Conservation (phyloP, 768 basidiomycete species). For the Mycena galopus region DNA sequence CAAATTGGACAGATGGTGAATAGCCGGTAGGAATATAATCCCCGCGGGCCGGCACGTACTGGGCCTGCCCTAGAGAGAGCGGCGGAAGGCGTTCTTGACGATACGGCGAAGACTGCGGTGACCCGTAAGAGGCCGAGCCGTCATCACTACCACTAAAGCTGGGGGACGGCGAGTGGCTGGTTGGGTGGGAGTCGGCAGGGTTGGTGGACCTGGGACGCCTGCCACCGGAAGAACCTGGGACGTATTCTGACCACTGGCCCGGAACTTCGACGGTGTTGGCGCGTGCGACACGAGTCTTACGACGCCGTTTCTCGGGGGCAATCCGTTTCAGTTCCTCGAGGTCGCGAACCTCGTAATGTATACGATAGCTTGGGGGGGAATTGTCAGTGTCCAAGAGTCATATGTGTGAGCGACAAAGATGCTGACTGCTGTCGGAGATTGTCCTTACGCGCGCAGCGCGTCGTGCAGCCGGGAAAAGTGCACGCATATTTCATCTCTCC, state of each 20-base stretch:
- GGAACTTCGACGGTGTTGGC: not conserved
- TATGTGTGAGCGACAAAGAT: no score
- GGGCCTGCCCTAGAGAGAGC: not conserved
- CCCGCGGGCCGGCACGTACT: not conserved
- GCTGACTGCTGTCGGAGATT: not conserved
- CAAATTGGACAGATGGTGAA: not conserved
- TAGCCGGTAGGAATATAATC: not conserved
- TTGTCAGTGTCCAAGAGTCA: not conserved
- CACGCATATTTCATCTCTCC: not conserved
- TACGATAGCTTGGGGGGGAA: not conserved
- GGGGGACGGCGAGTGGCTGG: not conserved
- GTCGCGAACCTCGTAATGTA: not conserved
- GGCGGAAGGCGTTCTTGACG: not conserved
- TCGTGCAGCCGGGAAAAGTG: not conserved
- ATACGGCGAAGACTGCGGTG: not conserved
- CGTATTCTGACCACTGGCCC: not conserved
- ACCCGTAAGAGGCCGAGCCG: not conserved
- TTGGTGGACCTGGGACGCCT: no score
- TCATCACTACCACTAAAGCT: not conserved
- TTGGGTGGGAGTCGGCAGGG: no score
- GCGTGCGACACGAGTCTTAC: not conserved
- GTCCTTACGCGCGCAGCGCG: not conserved
- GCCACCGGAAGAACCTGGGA: not conserved
- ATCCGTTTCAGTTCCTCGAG: not conserved
- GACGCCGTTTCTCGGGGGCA: not conserved